Conservation (phyloP, 495 filamentous ascomycete species). For the Cercophora samala region DNA sequence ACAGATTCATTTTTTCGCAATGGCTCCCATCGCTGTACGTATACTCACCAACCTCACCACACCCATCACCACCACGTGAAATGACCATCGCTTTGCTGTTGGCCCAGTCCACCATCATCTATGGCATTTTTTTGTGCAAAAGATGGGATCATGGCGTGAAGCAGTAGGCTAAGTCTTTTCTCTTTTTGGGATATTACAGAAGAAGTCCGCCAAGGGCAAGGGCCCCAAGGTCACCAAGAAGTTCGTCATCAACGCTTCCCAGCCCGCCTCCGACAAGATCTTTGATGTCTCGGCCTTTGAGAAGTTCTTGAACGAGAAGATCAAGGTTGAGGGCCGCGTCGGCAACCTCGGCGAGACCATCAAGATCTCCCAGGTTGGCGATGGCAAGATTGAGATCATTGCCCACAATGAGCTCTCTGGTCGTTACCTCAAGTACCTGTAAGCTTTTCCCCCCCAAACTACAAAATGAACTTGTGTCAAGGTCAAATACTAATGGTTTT, state of each 20-base stretch:
- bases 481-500: too few relatives aligned
- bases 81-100: conserved; percentile 82
- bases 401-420: conserved; percentile 97
- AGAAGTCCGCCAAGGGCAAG: conserved; percentile 62
- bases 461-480: too few relatives aligned
- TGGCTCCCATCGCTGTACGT: conserved; percentile 75
- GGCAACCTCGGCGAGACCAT: conserved; percentile 96
- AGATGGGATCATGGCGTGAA: conserved; percentile 56
- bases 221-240: conserved; percentile 62
- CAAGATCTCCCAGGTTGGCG: conserved; percentile 81
- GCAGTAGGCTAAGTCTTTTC: conserved; percentile 88
- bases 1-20: conserved; percentile 44
- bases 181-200: conserved; percentile 49
- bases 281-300: conserved; percentile 98
- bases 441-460: conserved; percentile 33
- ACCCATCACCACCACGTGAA: conserved; percentile 24
- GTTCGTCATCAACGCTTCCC: conserved; percentile 98
- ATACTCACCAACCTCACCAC: conserved; percentile 27
- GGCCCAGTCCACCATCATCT: conserved; percentile 44
- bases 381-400: conserved; percentile 97
- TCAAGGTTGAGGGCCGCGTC: conserved; percentile 98
- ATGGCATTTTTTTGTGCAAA: conserved; percentile 26
- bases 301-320: conserved; percentile 99
- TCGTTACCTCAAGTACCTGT: conserved; percentile 99
- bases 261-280: conserved; percentile 98